Evolutionary conservation across 2,329 filamentous ascomycete species (phyloP).

Genomic region (Ascochyta rabiei): DNA sequence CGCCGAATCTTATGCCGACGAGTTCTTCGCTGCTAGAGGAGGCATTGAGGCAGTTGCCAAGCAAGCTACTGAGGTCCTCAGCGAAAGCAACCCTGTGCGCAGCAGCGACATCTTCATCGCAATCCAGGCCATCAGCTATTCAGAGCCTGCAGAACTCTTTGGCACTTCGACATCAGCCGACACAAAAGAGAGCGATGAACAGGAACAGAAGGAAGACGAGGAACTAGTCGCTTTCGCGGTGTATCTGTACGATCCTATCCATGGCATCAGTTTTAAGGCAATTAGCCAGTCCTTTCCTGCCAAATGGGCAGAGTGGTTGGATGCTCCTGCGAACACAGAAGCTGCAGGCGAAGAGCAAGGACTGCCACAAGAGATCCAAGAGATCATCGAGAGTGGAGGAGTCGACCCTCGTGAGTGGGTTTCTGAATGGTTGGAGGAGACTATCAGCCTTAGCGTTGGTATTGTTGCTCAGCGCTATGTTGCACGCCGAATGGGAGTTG

Average conservation of each 20-base stretch:
- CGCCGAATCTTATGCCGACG: slow-evolving; percentile 83
- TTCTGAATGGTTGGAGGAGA: slow-evolving; percentile 94
- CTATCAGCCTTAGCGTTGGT: slow-evolving; percentile 76
- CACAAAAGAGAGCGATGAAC: slow-evolving; percentile 60
- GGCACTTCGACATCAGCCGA: slow-evolving; percentile 60
- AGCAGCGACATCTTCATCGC: slow-evolving; percentile 94
- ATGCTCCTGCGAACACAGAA: slow-evolving; percentile 57
- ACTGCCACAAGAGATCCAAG: slow-evolving; percentile 82
- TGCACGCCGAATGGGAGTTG: slow-evolving; percentile 92
- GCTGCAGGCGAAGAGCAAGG: slow-evolving; percentile 54
- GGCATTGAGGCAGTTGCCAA: slow-evolving; percentile 81
- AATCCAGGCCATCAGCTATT: slow-evolving; percentile 82
- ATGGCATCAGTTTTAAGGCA: slow-evolving; percentile 84
- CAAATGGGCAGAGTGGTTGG: slow-evolving; percentile 90
- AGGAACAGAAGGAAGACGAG: slow-evolving; percentile 63
- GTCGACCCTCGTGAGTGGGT: slow-evolving; percentile 98
- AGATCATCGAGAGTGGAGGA: slow-evolving; percentile 75
- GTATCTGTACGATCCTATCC: slow-evolving; percentile 85
- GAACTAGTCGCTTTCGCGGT: slow-evolving; percentile 75
- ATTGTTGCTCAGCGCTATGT: slow-evolving; percentile 95
- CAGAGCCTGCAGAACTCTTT: slow-evolving; percentile 71
- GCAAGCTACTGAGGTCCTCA: slow-evolving; percentile 77
- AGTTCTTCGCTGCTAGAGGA: slow-evolving; percentile 80
- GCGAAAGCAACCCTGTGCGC: slow-evolving; percentile 85
- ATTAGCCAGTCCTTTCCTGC: slow-evolving; percentile 83